Evolutionary conservation across 352 stramenopile genomes (phyloP), one percentile per base, ranked within the genome.

Genomic region (Phytophthora uliginosa): DNA sequence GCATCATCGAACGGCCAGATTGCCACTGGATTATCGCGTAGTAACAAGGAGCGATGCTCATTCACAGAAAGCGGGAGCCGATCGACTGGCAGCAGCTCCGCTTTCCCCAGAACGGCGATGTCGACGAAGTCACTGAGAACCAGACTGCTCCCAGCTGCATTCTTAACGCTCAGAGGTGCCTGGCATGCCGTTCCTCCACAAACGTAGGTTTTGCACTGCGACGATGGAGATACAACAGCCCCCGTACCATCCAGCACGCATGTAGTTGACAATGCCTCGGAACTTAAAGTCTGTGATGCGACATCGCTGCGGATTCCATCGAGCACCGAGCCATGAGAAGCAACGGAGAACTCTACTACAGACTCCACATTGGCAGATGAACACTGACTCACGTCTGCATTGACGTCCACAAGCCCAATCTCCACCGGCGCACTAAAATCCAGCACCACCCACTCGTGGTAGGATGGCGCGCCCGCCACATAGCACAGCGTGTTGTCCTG

Each of bases 381-480:
- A 50, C 88, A 95, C 8, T 72, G 71, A 2, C 64, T 61, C 12
- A 90, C 69, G 31, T 78, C 71, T 1, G 73, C 66, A 34, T 86
- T 73, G 7, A 95, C 47, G 13, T 93, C 85, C 8, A 95, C 69
- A 13, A 89, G 74, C 10, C 85, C 83, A 12, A 95, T 63, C 9
- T 58, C 52, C 42, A 81, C 80, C 10, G 76, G 83, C 6, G 54
- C 48, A 13, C 61, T 34, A 2, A 95, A 72, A 48, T 90, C 84
- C 12, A 95, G 55, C 13, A 95, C 74, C 2, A 95, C 63, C 86
- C 86, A 95, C 59, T 95, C 88, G 26, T 89, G 86, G 22, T 77
- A 86, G 0, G 84, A 86, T 0, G 82, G 36, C 4, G 42, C 51
- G 7, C 59, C 63, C 5, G 77, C 74, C 4, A 89, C 56, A 50